These are phyloP conservation scores for Candida stauntonica DNA, from an alignment of 805 yeast species.

Conservation along the genomic window DNA sequence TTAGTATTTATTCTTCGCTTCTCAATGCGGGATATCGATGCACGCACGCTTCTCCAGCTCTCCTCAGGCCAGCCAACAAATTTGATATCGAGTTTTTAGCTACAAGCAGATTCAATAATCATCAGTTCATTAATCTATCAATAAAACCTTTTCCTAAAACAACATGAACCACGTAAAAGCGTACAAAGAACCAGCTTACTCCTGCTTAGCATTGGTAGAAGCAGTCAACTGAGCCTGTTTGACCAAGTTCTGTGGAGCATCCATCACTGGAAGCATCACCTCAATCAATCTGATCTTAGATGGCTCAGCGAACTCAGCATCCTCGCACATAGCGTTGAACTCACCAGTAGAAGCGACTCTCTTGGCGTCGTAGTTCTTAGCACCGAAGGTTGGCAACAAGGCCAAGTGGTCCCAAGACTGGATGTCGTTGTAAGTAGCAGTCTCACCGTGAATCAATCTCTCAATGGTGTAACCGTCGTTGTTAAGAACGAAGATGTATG, in stretches of 20 bases:
- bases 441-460: conserved; percentile 66
- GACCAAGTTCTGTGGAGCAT: conserved; percentile 63
- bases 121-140: neutral
- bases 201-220: conserved; percentile 33
- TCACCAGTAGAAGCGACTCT: conserved; percentile 56
- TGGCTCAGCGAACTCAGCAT: conserved; percentile 46
- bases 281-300: conserved; percentile 62
- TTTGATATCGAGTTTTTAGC: too few relatives aligned
- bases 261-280: conserved; percentile 63
- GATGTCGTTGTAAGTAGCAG: conserved; percentile 60
- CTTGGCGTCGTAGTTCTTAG: conserved; percentile 48
- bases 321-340: conserved; percentile 45
- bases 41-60: too few relatives aligned
- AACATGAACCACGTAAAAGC: neutral
- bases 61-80: too few relatives aligned
- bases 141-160: neutral
- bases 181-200: conserved; percentile 1
- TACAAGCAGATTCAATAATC: too few relatives aligned
- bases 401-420: conserved; percentile 66
- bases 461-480: conserved; percentile 75
- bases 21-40: too few relatives aligned
- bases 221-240: conserved; percentile 65
- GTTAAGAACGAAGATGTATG: conserved; percentile 65
- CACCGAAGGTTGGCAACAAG: conserved; percentile 47
- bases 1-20: too few relatives aligned